A percentile compares a stretch with the other conserved stretches of the same genome.
These are phyloP conservation scores for Dacryopinax spathularia DNA, from an alignment of 768 basidiomycete genomes.

Conservation along the genomic window DNA sequence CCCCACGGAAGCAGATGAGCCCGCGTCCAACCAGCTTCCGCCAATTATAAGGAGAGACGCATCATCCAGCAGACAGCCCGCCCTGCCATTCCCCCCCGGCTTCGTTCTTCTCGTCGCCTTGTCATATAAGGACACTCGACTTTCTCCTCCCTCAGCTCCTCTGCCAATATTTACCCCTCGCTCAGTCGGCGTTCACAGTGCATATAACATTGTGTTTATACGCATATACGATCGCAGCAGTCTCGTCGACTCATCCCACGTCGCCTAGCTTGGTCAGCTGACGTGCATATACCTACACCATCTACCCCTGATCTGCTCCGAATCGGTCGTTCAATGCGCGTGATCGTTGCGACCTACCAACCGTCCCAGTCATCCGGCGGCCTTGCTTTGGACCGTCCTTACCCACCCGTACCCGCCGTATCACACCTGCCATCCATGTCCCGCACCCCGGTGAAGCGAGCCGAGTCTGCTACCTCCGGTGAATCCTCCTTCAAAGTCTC, in stretches of 20 bases:
- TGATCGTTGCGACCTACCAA: neutral
- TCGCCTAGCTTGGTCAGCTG: constrained; percentile 1
- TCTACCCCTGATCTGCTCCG: neutral
- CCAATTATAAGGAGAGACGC: neutral
- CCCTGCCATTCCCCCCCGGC: neutral
- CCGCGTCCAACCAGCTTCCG: constrained; percentile 2
- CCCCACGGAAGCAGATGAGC: neutral
- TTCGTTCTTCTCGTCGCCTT: neutral
- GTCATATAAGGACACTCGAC: constrained; percentile 4
- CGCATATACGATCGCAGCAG: too few species aligned
- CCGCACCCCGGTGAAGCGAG: neutral
- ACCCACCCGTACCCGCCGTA: neutral
- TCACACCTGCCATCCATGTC: neutral
- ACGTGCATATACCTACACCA: neutral
- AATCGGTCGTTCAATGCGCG: neutral
- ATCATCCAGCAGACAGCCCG: neutral
- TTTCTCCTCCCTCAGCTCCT: neutral
- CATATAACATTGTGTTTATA: too few species aligned
- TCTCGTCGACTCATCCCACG: too few species aligned
- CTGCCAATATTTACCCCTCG: neutral
- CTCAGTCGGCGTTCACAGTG: neutral
- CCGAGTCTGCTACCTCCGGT: neutral
- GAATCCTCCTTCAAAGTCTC: neutral
- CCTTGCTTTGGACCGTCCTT: neutral
- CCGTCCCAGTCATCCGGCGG: neutral